Percentiles rank a stretch among this genome's conserved stretches.
Evolutionary conservation across 352 stramenopile species (phyloP).

Genomic region (Phytopythium ostracodes): DNA sequence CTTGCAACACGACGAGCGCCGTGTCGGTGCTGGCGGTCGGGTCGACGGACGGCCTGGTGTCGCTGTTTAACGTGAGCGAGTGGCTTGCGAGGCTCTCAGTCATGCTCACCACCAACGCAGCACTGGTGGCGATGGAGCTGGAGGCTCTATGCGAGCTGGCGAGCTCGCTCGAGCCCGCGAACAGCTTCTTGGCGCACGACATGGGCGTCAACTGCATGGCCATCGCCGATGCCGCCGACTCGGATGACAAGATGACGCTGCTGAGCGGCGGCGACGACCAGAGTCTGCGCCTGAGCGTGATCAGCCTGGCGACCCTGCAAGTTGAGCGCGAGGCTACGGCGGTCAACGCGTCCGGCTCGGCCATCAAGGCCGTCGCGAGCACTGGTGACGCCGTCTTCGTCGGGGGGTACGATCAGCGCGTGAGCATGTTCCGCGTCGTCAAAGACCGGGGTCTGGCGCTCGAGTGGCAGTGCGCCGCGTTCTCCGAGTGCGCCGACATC

Average conservation of each 20-base stretch:
- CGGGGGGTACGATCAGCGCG: conserved; percentile 82
- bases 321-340: conserved; percentile 25
- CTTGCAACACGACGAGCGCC: background rate
- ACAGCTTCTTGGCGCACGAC: conserved; percentile 72
- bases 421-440: conserved; percentile 61
- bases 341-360: conserved; percentile 75
- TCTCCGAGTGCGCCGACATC: conserved; percentile 83
- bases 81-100: conserved; percentile 19
- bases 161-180: conserved; percentile 25
- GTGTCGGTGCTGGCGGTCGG: conserved; percentile 56
- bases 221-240: conserved; percentile 16
- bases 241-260: conserved; percentile 35
- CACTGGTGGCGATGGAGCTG: background rate
- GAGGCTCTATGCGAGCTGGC: conserved; percentile 26
- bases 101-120: background rate
- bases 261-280: conserved; percentile 84
- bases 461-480: conserved; percentile 50
- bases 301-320: conserved; percentile 30
- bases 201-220: conserved; percentile 80
- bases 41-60: conserved; percentile 78
- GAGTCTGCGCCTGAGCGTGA: conserved; percentile 42
- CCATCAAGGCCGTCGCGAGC: conserved; percentile 66
- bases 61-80: conserved; percentile 57
- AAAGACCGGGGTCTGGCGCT: conserved; percentile 14
- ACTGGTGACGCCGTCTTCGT: conserved; percentile 43